A percentile compares a stretch with the other conserved stretches of the same genome.
phyloP scores from a whole-genome alignment of 2,329 filamentous ascomycete species.

The Berkeleyomyces basicola region DNA sequence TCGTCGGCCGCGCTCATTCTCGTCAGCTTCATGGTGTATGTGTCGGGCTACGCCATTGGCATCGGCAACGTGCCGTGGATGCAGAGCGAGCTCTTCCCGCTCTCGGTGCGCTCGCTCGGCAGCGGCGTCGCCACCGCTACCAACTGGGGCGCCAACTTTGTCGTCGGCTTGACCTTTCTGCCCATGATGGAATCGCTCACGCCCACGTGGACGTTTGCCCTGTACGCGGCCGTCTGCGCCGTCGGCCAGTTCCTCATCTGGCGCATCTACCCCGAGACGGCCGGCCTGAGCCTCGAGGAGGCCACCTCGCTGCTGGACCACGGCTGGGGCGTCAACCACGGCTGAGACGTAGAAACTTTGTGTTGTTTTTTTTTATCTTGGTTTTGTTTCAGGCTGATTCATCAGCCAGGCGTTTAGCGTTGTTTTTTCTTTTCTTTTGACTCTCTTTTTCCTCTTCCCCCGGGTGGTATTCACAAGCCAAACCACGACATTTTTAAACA shows the following conservation, averaged over 20 bases:
- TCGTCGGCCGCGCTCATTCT: slow-evolving; percentile 44
- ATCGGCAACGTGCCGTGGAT: slow-evolving; percentile 93
- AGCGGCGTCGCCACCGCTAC: slow-evolving; percentile 61
- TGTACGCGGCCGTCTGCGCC: slow-evolving; percentile 60
- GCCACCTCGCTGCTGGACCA: slow-evolving; percentile 53
- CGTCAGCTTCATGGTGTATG: slow-evolving; percentile 62
- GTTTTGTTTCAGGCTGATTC: neutral
- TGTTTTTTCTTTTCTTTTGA: neutral
- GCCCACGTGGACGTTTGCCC: slow-evolving; percentile 59
- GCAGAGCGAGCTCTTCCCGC: slow-evolving; percentile 79
- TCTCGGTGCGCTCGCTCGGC: slow-evolving; percentile 55
- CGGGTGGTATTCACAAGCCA: neutral
- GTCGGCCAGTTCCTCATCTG: slow-evolving; percentile 52
- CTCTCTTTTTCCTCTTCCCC: neutral
- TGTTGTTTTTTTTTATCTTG: neutral
- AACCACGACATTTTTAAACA: neutral
- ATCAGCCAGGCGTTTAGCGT: neutral
- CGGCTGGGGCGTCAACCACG: slow-evolving; percentile 48
- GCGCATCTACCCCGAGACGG: slow-evolving; percentile 73
- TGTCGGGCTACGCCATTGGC: slow-evolving; percentile 71
- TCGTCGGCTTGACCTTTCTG: slow-evolving; percentile 73
- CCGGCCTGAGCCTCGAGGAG: slow-evolving; percentile 66
- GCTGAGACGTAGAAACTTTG: neutral
- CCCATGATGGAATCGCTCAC: slow-evolving; percentile 67
- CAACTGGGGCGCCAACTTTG: slow-evolving; percentile 75